phyloP scores from a whole-genome alignment of 306 rosid genomes.

The Herpetospermum pedunculosum region DNA sequence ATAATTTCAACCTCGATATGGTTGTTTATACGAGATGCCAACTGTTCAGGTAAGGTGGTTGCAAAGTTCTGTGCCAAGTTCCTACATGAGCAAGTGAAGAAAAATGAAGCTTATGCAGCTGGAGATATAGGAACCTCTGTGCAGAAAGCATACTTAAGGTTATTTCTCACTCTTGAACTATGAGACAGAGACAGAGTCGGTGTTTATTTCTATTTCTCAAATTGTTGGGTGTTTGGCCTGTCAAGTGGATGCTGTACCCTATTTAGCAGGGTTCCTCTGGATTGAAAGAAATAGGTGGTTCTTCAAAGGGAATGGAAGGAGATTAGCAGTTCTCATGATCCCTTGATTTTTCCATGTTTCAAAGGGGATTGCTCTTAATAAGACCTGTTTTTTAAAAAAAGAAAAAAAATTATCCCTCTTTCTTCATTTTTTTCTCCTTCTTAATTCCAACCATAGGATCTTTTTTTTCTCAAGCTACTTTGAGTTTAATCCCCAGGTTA shows the following conservation, averaged over 20 bases:
- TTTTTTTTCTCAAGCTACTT: not conserved
- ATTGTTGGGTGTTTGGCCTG: conserved; percentile 10
- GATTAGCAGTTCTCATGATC: not conserved
- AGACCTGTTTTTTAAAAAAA: not conserved
- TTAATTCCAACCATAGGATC: not conserved
- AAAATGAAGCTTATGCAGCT: conserved; percentile 46
- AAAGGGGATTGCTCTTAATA: not conserved
- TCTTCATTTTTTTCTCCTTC: not conserved
- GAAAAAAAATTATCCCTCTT: not conserved
- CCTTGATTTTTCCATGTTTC: not conserved
- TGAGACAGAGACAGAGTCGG: conserved; percentile 13
- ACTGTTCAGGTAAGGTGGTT: conserved; percentile 82
- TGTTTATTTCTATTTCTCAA: conserved; percentile 13
- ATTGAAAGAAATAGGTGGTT: not conserved
- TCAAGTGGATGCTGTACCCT: conserved; percentile 5
- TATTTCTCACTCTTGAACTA: conserved; percentile 17
- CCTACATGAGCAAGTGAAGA: conserved; percentile 86
- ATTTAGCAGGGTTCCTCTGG: not conserved
- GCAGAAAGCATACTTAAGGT: conserved; percentile 81
- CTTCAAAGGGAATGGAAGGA: not conserved
- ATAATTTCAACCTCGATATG: not conserved
- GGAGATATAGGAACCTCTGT: conserved; percentile 79
- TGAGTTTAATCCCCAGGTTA: not conserved
- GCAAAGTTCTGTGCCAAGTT: conserved; percentile 93
- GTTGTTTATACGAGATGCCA: conserved; percentile 17